Conservation (phyloP, 1,284 basidiomycete species). For the Blastosporella zonata region DNA sequence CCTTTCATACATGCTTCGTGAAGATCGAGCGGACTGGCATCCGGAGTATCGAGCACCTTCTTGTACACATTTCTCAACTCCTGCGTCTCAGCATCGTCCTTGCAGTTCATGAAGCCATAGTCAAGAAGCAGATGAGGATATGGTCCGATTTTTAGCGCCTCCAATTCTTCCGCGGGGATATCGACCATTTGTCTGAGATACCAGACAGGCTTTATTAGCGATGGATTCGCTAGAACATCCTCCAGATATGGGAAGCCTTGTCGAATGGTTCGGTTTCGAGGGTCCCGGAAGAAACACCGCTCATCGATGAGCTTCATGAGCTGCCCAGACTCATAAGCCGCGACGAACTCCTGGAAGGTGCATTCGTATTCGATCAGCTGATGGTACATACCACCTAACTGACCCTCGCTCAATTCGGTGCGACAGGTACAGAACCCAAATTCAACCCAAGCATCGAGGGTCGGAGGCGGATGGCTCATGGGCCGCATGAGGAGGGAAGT, state of each 20-base stretch:
- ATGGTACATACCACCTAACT: constrained; percentile 21
- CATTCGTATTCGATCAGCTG: constrained; percentile 25
- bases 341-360: constrained; percentile 33
- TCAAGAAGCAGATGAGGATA: constrained; percentile 25
- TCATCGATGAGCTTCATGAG: constrained; percentile 28
- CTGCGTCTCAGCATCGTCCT: constrained; percentile 21
- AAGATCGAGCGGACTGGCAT: constrained; percentile 29
- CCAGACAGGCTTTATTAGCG: constrained; percentile 37
- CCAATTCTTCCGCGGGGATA: no score
- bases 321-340: constrained; percentile 23
- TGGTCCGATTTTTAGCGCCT: not conserved
- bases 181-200: constrained; percentile 33
- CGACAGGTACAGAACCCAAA: constrained; percentile 32
- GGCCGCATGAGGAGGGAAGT: not conserved
- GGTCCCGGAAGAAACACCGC: no score
- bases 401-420: constrained; percentile 17
- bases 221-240: constrained; percentile 24
- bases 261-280: no score
- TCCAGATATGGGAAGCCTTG: constrained; percentile 20
- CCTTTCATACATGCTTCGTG: constrained; percentile 35
- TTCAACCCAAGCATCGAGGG: constrained; percentile 17
- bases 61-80: constrained; percentile 31
- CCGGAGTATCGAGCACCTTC: constrained; percentile 22
- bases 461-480: constrained; percentile 5
- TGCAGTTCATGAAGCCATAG: constrained; percentile 39